Evolutionary conservation across 768 basidiomycete species (phyloP).

Genomic region (button mushroom (Agaricus bisporus)): DNA sequence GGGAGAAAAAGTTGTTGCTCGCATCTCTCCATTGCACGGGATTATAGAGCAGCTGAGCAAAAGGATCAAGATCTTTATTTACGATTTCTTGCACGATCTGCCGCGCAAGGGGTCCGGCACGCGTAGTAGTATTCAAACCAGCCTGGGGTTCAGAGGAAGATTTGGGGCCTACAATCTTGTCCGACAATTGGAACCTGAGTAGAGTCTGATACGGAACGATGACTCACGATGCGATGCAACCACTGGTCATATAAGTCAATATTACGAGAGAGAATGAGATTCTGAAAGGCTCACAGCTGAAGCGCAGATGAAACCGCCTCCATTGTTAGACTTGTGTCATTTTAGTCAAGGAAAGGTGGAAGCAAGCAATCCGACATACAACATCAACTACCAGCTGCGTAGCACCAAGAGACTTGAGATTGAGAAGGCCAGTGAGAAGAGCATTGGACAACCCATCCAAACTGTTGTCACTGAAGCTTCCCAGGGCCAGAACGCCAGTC

Average conservation of each 20-base stretch:
- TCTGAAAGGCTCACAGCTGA: constrained; percentile 40
- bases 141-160: constrained; percentile 48
- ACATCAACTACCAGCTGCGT: constrained; percentile 55
- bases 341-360: not conserved
- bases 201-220: not conserved
- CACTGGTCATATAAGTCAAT: constrained; percentile 21
- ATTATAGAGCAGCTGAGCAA: constrained; percentile 39
- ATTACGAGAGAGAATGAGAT: not conserved
- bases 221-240: constrained; percentile 40
- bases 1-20: constrained; percentile 34
- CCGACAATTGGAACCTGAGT: not conserved
- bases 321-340: constrained; percentile 37
- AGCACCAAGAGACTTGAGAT: constrained; percentile 45
- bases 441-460: constrained; percentile 36
- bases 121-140: constrained; percentile 45
- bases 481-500: constrained; percentile 54
- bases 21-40: constrained; percentile 43
- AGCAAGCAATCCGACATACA: constrained; percentile 19
- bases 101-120: constrained; percentile 44
- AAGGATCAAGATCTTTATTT: constrained; percentile 36
- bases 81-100: constrained; percentile 40
- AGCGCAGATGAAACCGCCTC: constrained; percentile 53
- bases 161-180: constrained; percentile 48
- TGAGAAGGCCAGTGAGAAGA: constrained; percentile 40
- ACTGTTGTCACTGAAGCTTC: constrained; percentile 46